Base-by-base conservation (phyloP, 192 early-diverging fungal species). In the Podila horticola region DNA sequence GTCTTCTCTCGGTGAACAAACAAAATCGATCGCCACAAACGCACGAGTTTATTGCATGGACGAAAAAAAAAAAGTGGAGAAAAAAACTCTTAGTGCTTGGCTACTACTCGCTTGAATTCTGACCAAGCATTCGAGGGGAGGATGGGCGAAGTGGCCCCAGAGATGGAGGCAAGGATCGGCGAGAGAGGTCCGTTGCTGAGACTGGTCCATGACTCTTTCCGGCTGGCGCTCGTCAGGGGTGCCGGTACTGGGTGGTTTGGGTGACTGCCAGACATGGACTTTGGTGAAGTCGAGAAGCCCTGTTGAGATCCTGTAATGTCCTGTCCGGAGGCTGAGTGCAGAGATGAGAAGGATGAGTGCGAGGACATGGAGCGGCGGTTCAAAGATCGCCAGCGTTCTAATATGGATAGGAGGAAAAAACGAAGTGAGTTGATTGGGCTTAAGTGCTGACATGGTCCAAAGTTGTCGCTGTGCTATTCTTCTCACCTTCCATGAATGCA, bases 101-200 rank as follows among this genome's bases (percentile, higher is more conserved):
- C 77, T 11, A 81, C 63, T 3, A 81, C 77, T 29, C 77, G 59
- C 66, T 81, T 81, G 62, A 81, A 81, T n/a, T 81, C 77, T 2
- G 77, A 73, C 77, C 77, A 81, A 12, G 77, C 77, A 73, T 81
- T 81, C 29, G 77, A 73, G 9, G 77, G 77, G 1, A 58, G 63
- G 62, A 81, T 59, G 2, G 77, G 77, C 0, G 77, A 81, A 0
- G 77, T 81, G 7, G 77, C 77, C 5, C 77, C 77, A 29, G 77
- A 81, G 60, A 81, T 69, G 30, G 71, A 31, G 3, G 64, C 77
- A 38, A 81, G 24, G 49, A 81, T 81, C 0, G 77, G 77, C 13
- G 77, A 81, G 49, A 81, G 58, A 0, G 77, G 77, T 49, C 77
- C 77, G 57, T 81, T 67, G 45, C 61, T 68, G 36, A 81, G 65